Evolutionary conservation across 495 filamentous ascomycete genomes (phyloP), one percentile per base, ranked within the genome.

Genomic region (Hyaloscypha finlandica): DNA sequence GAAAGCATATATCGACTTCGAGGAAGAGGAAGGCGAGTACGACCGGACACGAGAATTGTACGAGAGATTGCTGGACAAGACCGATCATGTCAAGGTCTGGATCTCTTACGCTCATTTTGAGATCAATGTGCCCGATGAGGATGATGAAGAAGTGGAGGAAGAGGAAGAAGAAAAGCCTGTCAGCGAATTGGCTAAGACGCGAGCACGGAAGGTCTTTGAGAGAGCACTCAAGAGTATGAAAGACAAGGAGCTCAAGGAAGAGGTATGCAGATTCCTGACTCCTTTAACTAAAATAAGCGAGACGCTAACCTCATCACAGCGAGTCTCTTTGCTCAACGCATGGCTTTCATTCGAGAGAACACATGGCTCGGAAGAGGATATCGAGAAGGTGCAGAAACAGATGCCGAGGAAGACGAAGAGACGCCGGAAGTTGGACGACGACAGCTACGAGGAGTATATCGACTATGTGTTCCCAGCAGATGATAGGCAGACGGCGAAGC

Each of bases 1-100:
- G 95, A 97, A 97, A 78, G 86, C 91, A 2, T 99, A 97, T 75
- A 97, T 99, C 73, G 94, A 98, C 78, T 99, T 98, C 73, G 96
- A 98, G 77, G 94, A 97, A 74, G 90, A 96, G 67, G 90, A 94
- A 75, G 90, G 89, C 62, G 92, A 97, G 76, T 96, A 92, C 77
- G 93, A 92, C 35, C 82, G 86, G 37, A 89, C 92, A 2, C 83
- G 95, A 55, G 75, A 80, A n/a, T 80, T 99, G 59, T 99, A 98
- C 79, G 95, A 98, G 80, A 86, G 95, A 30, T 82, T 99, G 29
- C 83, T 99, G 42, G 80, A 92, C 74, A 97, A 94, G 87, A 96
- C 96, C 20, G 90, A 92, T 75, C 96, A 99, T 74, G 92, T 97
- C 81, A 97, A 97, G 84, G 95, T 99, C 61, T 99, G 95, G 95